Conservation (phyloP, 495 filamentous ascomycete species). For the Penicillium flavigenum region DNA sequence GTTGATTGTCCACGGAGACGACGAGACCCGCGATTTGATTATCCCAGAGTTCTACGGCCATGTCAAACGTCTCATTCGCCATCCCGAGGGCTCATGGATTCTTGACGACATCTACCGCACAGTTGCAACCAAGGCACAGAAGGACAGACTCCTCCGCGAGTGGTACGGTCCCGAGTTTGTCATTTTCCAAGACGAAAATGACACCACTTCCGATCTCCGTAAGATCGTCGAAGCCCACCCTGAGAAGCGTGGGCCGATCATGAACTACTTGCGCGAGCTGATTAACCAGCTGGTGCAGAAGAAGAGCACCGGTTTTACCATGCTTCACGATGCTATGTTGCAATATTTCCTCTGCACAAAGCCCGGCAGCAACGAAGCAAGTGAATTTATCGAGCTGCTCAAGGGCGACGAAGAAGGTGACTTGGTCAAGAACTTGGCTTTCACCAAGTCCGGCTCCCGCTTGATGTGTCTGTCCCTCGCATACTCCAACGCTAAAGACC, state of each 20-base stretch:
- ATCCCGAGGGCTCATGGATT: constrained; percentile 95
- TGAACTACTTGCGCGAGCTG: constrained; percentile 78
- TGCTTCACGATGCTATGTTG: constrained; percentile 96
- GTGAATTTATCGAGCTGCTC: constrained; percentile 84
- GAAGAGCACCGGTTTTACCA: constrained; percentile 90
- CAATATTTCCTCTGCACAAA: constrained; percentile 87
- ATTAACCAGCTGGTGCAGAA: constrained; percentile 92
- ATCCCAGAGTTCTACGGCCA: constrained; percentile 93
- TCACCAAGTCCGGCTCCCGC: constrained; percentile 83
- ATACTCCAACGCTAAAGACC: constrained; percentile 84
- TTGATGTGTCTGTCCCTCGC: constrained; percentile 80
- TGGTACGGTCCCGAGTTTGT: constrained; percentile 97
- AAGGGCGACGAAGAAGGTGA: constrained; percentile 89
- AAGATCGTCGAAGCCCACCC: constrained; percentile 71
- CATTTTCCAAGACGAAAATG: constrained; percentile 64
- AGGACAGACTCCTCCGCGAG: constrained; percentile 78
- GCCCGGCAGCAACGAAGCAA: constrained; percentile 71
- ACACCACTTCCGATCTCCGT: constrained; percentile 58
- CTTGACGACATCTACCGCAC: constrained; percentile 92
- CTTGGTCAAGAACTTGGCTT: constrained; percentile 89
- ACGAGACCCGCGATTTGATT: constrained; percentile 79
- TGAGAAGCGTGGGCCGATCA: constrained; percentile 80
- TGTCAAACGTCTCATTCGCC: constrained; percentile 87
- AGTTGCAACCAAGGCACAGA: constrained; percentile 79
- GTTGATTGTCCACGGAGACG: constrained; percentile 83